Evolutionary conservation across 2,329 filamentous ascomycete genomes (phyloP).

Genomic region (Neonectria coccinea): DNA sequence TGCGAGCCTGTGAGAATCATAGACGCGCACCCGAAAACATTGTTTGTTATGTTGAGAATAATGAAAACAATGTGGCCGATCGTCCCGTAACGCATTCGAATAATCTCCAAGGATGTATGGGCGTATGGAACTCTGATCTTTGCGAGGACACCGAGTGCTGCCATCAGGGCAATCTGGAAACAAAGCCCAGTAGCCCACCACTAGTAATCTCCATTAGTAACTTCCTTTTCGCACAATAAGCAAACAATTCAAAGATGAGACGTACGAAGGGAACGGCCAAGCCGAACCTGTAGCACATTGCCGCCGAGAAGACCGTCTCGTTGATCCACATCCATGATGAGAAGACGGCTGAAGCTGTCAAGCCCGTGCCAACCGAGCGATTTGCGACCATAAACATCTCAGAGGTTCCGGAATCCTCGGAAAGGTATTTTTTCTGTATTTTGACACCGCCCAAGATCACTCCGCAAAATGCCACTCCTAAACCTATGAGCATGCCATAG

Average conservation of each 20-base stretch:
- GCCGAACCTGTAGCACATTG: constrained; percentile 17
- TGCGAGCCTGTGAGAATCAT: neutral
- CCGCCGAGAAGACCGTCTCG: constrained; percentile 17
- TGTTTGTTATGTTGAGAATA: neutral
- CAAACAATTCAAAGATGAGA: neutral
- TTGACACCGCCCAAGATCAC: constrained; percentile 18
- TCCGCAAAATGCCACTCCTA: constrained; percentile 16
- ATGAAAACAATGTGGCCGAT: neutral
- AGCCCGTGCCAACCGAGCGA: constrained; percentile 20
- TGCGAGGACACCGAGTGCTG: neutral
- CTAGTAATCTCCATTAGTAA: neutral
- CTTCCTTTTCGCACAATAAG: neutral
- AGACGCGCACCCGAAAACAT: neutral
- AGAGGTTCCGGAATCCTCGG: constrained; percentile 9
- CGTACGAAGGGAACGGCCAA: constrained; percentile 6
- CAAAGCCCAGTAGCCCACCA: constrained; percentile 1
- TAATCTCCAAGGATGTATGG: neutral
- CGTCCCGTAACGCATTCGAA: neutral
- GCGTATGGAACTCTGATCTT: constrained; percentile 7
- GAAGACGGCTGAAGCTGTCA: constrained; percentile 28
- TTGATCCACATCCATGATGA: constrained; percentile 26
- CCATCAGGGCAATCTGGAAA: constrained; percentile 5
- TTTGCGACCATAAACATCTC: constrained; percentile 25
- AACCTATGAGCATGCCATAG: constrained; percentile 18
- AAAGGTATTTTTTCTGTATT: constrained; percentile 14